These are phyloP conservation scores for Wallacemonas sp. DNA, from an alignment of 208 protist genomes.

Conservation along the genomic window DNA sequence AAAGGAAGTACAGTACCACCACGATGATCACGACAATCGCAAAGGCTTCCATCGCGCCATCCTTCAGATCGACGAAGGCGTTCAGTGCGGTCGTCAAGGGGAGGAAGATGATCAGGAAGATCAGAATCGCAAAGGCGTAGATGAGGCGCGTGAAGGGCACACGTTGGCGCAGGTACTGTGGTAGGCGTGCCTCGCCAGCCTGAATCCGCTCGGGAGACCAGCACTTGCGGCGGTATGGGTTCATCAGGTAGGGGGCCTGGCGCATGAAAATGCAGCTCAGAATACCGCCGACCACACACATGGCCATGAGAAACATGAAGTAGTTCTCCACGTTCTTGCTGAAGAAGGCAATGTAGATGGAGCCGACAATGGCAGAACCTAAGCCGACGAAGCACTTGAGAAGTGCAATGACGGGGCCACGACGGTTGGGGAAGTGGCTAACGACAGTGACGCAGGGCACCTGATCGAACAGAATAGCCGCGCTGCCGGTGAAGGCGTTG, in stretches of 20 bases:
- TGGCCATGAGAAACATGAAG: slow-evolving; percentile 26
- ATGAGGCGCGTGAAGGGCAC: slow-evolving; percentile 22
- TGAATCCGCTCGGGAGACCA: slow-evolving; percentile 13
- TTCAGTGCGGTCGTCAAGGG: slow-evolving; percentile 18
- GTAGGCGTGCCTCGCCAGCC: slow-evolving; percentile 2
- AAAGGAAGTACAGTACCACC: slow-evolving; percentile 9
- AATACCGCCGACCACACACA: slow-evolving; percentile 5
- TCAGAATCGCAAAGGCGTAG: slow-evolving; percentile 24
- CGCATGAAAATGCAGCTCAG: slow-evolving; percentile 23
- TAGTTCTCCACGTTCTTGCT: slow-evolving; percentile 6
- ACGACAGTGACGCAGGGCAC: slow-evolving; percentile 29
- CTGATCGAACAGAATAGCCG: slow-evolving; percentile 24
- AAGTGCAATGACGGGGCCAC: slow-evolving; percentile 37
- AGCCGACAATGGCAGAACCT: slow-evolving; percentile 38
- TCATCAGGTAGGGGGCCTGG: slow-evolving; percentile 28
- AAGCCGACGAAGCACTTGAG: slow-evolving; percentile 45
- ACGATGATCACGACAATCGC: slow-evolving; percentile 17
- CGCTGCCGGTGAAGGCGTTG: slow-evolving; percentile 19
- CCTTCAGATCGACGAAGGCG: slow-evolving; percentile 18
- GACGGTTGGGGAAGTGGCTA: slow-evolving; percentile 29
- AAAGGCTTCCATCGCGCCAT: slow-evolving; percentile 12
- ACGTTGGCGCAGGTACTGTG: slow-evolving; percentile 26
- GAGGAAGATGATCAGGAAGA: slow-evolving; percentile 34
- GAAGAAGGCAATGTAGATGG: slow-evolving; percentile 39
- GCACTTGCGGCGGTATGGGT: slow-evolving; percentile 9